Evolutionary conservation across 768 basidiomycete species (phyloP).

Genomic region (Lyophyllum shimeji): DNA sequence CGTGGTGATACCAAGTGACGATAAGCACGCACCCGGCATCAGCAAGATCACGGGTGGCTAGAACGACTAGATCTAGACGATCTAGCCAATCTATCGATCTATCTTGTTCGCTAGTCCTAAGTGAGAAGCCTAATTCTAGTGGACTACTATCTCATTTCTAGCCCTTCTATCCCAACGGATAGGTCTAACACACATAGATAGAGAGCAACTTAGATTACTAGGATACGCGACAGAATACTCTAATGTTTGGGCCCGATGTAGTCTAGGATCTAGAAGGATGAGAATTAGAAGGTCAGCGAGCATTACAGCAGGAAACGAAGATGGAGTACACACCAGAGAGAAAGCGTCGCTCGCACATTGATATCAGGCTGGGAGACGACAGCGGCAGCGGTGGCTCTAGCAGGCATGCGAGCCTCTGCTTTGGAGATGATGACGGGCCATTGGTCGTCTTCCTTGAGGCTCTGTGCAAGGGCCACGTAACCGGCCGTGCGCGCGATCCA

Average conservation of each 20-base stretch:
- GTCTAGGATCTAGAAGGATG: background rate
- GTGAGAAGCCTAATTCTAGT: background rate
- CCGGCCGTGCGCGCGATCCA: background rate
- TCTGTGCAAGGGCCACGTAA: background rate
- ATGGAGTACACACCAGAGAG: background rate
- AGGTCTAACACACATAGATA: background rate
- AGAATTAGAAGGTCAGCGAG: background rate
- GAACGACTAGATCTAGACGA: background rate
- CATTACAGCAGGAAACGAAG: background rate
- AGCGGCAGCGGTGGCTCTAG: background rate
- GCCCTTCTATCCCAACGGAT: background rate
- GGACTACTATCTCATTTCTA: background rate
- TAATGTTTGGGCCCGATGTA: background rate
- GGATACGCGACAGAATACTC: background rate
- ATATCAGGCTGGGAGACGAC: background rate
- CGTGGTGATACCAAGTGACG: background rate
- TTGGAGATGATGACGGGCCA: background rate
- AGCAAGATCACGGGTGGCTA: background rate
- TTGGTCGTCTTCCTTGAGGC: background rate
- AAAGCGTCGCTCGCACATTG: background rate
- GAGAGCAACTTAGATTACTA: no score
- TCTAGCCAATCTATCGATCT: background rate
- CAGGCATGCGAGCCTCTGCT: background rate
- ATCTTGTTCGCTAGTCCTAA: background rate
- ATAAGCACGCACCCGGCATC: conserved; percentile 23